Evolutionary conservation across 495 filamentous ascomycete genomes (phyloP), one percentile per base, ranked within the genome.

Genomic region (Diplogelasinospora grovesii): DNA sequence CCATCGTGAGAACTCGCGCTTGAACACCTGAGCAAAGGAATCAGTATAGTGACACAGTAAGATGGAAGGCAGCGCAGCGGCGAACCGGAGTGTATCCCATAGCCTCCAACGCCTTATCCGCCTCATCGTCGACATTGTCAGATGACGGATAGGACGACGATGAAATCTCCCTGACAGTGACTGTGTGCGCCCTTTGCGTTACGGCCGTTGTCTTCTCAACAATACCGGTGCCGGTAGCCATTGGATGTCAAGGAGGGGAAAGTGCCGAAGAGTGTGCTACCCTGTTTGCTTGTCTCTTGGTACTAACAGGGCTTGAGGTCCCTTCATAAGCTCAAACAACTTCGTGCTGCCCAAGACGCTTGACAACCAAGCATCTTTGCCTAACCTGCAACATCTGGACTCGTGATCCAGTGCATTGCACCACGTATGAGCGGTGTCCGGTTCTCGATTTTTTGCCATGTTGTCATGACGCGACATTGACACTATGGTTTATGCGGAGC

Each of bases 1-100:
- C 33, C 79, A 67, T 36, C 69, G 74, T 16, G 74, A 73, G 52
- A 83, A 83, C 46, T 83, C 75, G 38, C 77, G 64, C 59, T 78
- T 78, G 63, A 79, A 79, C 20, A 81, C 77, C 57, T 63, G n/a
- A 10, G 3, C 1, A 30, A 14, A 20, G 27, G 16, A n/a, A n/a
- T 48, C 22, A 52, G 29, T 6, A 20, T 15, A 21, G n/a, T 13
- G 15, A 8, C 8, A 30, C 8, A 3, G 26, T 43, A n/a, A n/a
- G n/a, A n/a, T n/a, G n/a, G n/a, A n/a, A n/a, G n/a, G n/a, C n/a
- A n/a, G n/a, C n/a, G n/a, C n/a, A n/a, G n/a, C n/a, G n/a, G n/a
- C 49, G 25, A 39, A 60, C 59, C 5, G 57, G 60, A 3, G 22
- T 56, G 30, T 64, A 61, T 18, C 60, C 60, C 43, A 61, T 40